These are phyloP conservation scores for Kalanchoe fedtschenkoi DNA, from an alignment of 164 flowering plant genomes.

Conservation along the genomic window DNA sequence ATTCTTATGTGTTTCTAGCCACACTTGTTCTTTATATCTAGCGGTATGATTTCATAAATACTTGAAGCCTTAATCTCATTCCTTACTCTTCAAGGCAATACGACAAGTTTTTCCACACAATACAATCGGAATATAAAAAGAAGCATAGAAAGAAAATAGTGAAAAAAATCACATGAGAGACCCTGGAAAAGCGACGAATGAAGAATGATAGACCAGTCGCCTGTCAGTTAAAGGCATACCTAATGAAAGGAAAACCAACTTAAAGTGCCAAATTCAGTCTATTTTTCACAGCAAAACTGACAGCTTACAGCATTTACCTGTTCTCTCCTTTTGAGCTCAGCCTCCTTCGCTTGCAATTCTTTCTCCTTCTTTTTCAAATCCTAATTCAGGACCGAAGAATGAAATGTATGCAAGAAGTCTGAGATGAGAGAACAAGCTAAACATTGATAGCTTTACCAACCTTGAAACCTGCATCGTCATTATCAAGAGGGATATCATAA, in stretches of 20 bases:
- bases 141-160: no score
- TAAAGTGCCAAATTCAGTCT: not conserved
- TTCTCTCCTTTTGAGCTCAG: slow-evolving; percentile 78
- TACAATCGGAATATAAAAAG: no score
- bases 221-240: no score
- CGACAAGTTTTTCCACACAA: no score
- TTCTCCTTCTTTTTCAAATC: slow-evolving; percentile 79
- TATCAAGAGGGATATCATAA: slow-evolving; percentile 54
- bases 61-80: no score
- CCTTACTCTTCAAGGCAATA: no score
- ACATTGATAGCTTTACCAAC: slow-evolving; percentile 7
- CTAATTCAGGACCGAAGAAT: slow-evolving; percentile 17
- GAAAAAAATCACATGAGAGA: not conserved
- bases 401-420: not conserved
- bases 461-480: slow-evolving; percentile 6
- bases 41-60: no score
- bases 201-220: no score
- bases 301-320: slow-evolving; percentile 37
- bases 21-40: no score
- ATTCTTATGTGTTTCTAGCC: no score
- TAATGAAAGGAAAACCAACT: not conserved
- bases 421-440: slow-evolving; percentile 1
- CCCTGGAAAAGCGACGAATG: no score
- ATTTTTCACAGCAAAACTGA: not conserved
- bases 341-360: slow-evolving; percentile 83